Conservation (phyloP, 306 rosid species). For the Betula pendula region DNA sequence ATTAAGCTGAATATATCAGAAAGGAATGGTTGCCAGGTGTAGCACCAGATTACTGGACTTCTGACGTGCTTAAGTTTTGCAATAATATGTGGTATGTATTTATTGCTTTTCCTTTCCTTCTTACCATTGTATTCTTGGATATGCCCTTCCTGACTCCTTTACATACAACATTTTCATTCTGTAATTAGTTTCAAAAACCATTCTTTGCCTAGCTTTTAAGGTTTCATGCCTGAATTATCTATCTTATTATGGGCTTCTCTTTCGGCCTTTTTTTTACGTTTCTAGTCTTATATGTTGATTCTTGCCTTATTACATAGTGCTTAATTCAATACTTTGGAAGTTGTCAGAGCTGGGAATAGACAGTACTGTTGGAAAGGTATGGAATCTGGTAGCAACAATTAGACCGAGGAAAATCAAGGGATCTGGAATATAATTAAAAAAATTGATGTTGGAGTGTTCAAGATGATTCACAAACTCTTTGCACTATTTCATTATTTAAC, state of each 20-base stretch:
- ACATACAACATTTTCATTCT: neutral
- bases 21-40: constrained; percentile 1
- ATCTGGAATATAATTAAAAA: neutral
- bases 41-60: neutral
- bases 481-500: neutral
- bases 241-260: neutral
- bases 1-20: neutral
- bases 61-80: neutral
- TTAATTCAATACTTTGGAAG: neutral
- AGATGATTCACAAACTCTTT: neutral
- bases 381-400: neutral
- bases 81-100: constrained; percentile 2
- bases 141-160: neutral
- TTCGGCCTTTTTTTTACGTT: neutral
- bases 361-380: neutral
- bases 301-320: neutral
- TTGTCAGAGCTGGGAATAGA: neutral
- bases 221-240: neutral
- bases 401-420: neutral
- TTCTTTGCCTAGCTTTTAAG: neutral
- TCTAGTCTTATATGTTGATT: neutral
- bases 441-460: neutral
- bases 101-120: neutral
- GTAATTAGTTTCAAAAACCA: neutral
- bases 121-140: neutral